Percentiles rank a stretch among this genome's conserved stretches.
Conservation (phyloP, 2,329 filamentous ascomycete genomes). For the Mycocentrospora acerina region DNA sequence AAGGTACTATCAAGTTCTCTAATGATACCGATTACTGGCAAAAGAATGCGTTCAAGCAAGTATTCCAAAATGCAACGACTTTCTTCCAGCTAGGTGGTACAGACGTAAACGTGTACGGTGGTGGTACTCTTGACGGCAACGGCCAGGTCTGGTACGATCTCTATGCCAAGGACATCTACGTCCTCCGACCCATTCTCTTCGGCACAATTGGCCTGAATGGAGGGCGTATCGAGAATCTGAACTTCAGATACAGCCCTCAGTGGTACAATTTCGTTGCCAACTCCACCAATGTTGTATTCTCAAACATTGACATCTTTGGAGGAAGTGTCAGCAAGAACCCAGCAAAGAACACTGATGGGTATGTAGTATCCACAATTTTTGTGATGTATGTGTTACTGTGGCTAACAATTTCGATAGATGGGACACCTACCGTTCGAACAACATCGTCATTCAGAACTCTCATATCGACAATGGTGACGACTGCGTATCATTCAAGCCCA, state of each 20-base stretch:
- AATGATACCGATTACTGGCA: slow-evolving; percentile 71
- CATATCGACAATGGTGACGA: slow-evolving; percentile 67
- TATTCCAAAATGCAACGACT: slow-evolving; percentile 66
- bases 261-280: slow-evolving; percentile 69
- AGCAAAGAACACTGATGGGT: slow-evolving; percentile 66
- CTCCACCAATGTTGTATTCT: slow-evolving; percentile 64
- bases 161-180: slow-evolving; percentile 59
- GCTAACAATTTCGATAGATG: slow-evolving; percentile 29
- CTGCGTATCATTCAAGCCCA: slow-evolving; percentile 75
- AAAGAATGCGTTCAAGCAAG: slow-evolving; percentile 62
- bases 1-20: slow-evolving; percentile 63
- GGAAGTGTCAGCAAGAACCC: slow-evolving; percentile 53
- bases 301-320: slow-evolving; percentile 62
- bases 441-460: slow-evolving; percentile 68
- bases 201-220: slow-evolving; percentile 59
- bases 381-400: slow-evolving; percentile 56
- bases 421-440: slow-evolving; percentile 63
- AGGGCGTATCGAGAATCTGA: slow-evolving; percentile 61
- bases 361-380: slow-evolving; percentile 25
- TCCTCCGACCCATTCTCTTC: slow-evolving; percentile 61
- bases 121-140: slow-evolving; percentile 64
- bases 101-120: slow-evolving; percentile 69
- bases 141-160: slow-evolving; percentile 67
- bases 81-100: slow-evolving; percentile 68
- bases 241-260: slow-evolving; percentile 61